Evolutionary conservation across 768 basidiomycete species (phyloP), one percentile per base, ranked within the genome.

Genomic region (Daedaleopsis nitida): DNA sequence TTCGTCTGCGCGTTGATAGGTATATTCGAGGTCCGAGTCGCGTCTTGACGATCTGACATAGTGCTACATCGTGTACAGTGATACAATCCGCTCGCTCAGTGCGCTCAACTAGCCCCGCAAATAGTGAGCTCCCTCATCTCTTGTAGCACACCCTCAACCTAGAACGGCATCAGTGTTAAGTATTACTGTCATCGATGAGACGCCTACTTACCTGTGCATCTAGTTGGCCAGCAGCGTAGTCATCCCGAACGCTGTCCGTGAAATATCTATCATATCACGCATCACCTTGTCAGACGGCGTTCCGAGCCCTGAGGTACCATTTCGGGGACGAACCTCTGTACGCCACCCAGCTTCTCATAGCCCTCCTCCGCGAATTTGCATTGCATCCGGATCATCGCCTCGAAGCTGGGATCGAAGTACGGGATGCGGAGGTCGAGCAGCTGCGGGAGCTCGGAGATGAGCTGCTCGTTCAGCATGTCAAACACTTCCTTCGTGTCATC

Each of bases 351-450:
- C 76, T 95, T 97, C 78, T 98, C 95, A 72, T 99, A 98, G 0
- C 96, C 96, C 68, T 99, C 96, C 74, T 98, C 94, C 0, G 96
- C 96, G 71, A 98, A 98, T 70, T 96, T 95, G 70, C 92, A 86
- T 71, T 99, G 97, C 86, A 97, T 92, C 34, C 97, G 85, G 65
- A 95, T 94, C 96, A 98, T 98, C 49, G 96, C 93, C 76, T 98
- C 97, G 72, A 98, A 98, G 66, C 92, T 95, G 5, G 97, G 97
- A 74, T 98, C 97, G 65, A 98, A 96, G 81, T 93, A 99, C 0
- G 97, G 97, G 24, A 99, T 91, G 42, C 97, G 92, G 19, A 98
- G 86, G 69, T 98, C 96, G 52, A 98, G 84, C 44, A 99, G 78
- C 66, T 96, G 88, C 0, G 97, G 97, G 16, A 99, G 81, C 68